phyloP scores from a whole-genome alignment of 1,284 basidiomycete genomes.

The Ganoderma boninense region DNA sequence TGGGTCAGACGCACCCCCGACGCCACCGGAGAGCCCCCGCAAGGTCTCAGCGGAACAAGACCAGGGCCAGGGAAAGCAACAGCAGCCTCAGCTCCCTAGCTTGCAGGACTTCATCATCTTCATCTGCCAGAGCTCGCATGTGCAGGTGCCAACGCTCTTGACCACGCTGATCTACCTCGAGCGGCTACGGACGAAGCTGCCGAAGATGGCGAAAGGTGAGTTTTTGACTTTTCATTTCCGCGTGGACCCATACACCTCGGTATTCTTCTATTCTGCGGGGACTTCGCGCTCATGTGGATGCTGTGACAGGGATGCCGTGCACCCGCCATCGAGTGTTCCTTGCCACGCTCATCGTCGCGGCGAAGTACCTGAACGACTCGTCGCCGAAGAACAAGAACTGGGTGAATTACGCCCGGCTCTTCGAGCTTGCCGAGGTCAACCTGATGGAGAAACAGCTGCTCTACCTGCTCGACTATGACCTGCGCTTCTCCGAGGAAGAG shows the following conservation, averaged over 20 bases:
- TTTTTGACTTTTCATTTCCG: slow-evolving; percentile 13
- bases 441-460: slow-evolving; percentile 97
- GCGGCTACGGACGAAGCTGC: slow-evolving; percentile 83
- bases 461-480: slow-evolving; percentile 88
- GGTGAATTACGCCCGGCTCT: slow-evolving; percentile 82
- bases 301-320: slow-evolving; percentile 80
- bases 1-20: slow-evolving; percentile 43
- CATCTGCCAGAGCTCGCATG: slow-evolving; percentile 87
- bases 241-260: slow-evolving; percentile 11
- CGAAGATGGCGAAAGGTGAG: slow-evolving; percentile 86
- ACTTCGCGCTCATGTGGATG: slow-evolving; percentile 6
- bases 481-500: slow-evolving; percentile 85
- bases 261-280: slow-evolving; percentile 17
- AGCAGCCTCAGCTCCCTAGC: slow-evolving; percentile 57
- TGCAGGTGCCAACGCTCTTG: slow-evolving; percentile 92
- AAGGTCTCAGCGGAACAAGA: slow-evolving; percentile 50
- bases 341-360: slow-evolving; percentile 93
- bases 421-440: slow-evolving; percentile 84
- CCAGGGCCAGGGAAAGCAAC: slow-evolving; percentile 40
- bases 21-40: slow-evolving; percentile 65
- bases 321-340: slow-evolving; percentile 96
- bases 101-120: slow-evolving; percentile 90
- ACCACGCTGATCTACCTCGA: slow-evolving; percentile 95
- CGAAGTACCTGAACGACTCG: slow-evolving; percentile 98
- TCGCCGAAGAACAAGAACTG: slow-evolving; percentile 97